Percentiles rank a stretch among this genome's conserved stretches.
phyloP scores from a whole-genome alignment of 78 protist genomes.

The Emiliania huxleyi region DNA sequence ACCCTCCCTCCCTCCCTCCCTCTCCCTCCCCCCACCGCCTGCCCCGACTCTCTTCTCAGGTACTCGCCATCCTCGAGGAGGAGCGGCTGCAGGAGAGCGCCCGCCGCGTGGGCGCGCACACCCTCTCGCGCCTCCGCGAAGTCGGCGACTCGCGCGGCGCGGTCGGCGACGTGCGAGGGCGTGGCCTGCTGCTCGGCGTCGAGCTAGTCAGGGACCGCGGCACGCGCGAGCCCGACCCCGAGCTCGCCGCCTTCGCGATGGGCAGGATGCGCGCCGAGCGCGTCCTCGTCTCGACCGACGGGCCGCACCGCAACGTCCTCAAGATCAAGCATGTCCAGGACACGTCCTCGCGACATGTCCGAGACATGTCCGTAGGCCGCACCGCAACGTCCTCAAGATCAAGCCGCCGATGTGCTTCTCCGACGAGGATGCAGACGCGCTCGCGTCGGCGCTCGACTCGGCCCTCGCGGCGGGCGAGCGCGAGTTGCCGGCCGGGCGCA shows the following conservation, averaged over 20 bases:
- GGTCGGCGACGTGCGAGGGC: constrained; percentile 83
- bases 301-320: constrained; percentile 60
- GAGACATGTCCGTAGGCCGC: no score
- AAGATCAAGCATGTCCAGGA: constrained; percentile 75
- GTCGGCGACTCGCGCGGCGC: background rate
- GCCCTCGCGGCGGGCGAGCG: constrained; percentile 9
- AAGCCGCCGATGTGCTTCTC: constrained; percentile 72
- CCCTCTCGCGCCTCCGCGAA: background rate
- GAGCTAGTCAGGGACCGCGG: constrained; percentile 69
- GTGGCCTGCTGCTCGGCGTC: constrained; percentile 77
- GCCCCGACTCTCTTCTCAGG: no score
- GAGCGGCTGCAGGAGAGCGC: constrained; percentile 50
- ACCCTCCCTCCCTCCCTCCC: no score
- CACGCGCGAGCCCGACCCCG: constrained; percentile 38
- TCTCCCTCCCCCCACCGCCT: no score
- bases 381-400: constrained; percentile 60
- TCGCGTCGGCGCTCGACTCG: constrained; percentile 27
- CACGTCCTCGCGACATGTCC: no score
- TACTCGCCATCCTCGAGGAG: constrained; percentile 39
- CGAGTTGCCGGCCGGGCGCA: no score
- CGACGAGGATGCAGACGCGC: constrained; percentile 16
- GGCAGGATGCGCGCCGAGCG: background rate
- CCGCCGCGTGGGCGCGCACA: background rate
- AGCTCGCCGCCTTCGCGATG: background rate
- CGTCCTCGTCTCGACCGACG: constrained; percentile 49